Percentiles rank a stretch among this genome's conserved stretches.
Evolutionary conservation across 345 rosid genomes (phyloP).

Genomic region (Lenwebbia sp.): DNA sequence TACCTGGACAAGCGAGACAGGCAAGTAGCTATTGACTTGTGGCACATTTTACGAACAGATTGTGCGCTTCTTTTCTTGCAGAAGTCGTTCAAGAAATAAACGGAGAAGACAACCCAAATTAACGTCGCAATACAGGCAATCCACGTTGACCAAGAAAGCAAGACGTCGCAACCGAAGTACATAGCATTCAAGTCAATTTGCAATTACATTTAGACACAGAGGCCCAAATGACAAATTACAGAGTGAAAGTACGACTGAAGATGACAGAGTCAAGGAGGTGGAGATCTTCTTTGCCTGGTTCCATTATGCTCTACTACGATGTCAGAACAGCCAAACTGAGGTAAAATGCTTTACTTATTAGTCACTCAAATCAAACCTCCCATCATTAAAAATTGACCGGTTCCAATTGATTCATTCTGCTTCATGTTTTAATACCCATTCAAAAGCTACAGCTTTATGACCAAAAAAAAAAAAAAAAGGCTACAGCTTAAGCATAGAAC

Average conservation of each 20-base stretch:
- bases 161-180: background rate
- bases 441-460: background rate
- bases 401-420: too few species aligned
- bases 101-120: background rate
- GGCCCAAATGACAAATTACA: background rate
- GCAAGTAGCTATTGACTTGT: background rate
- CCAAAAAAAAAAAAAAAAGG: too few species aligned
- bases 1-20: background rate
- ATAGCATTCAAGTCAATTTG: background rate
- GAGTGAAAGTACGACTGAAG: background rate
- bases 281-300: background rate
- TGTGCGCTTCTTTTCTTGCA: background rate
- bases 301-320: background rate
- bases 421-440: background rate
- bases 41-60: background rate
- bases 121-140: background rate
- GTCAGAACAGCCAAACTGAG: too few species aligned
- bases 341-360: too few species aligned
- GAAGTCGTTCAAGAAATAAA: background rate
- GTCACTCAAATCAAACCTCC: too few species aligned
- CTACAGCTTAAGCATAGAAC: background rate
- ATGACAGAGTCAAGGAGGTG: background rate
- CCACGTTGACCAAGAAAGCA: background rate
- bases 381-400: too few species aligned
- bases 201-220: background rate